Evolutionary conservation across 2,329 filamentous ascomycete species (phyloP), one percentile per base, ranked within the genome.

Genomic region (Trichoderma semiorbis): DNA sequence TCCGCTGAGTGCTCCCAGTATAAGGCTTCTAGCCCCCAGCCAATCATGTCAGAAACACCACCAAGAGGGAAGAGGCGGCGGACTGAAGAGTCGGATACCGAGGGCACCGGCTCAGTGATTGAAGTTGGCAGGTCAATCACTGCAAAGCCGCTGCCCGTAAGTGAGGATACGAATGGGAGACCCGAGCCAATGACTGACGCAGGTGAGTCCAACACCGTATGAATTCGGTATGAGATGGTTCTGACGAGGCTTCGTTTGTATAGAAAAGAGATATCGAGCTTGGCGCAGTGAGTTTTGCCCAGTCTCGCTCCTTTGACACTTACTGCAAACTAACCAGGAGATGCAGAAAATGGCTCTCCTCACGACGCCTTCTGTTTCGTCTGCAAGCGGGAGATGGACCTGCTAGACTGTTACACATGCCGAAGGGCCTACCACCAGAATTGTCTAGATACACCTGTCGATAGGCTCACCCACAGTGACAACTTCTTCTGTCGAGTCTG

Each of bases 351-450:
- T 28, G 70, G 70, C 21, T 60, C 70, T 53, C 70, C 70, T 55
- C 70, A 67, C 39, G 39, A 66, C n/a, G 5, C 5, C 26, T 21
- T 50, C n/a, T 71, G 70, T 16, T 71, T 67, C 32, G 14, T 66
- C 32, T 71, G 70, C 36, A 47, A 39, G 12, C 32, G 32, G 21
- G 43, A 28, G 12, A 53, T 10, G n/a, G 62, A 62, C 62, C 7
- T 71, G 24, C 3, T 39, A 7, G 62, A 67, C 39, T 71, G 70
- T 32, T 55, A 71, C 55, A 71, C 70, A n/a, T 71, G 70, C 36
- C 60, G 53, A 10, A 71, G 70, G 47, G 55, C 61, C 16, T 71
- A 39, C 32, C 70, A 71, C n/a, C 34, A 62, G 55, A 24, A 32
- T n/a, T 71, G 70, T 36, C 43, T 71, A 50, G 63, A 65, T 5